Conservation (phyloP, 768 basidiomycete genomes). For the Cystofilobasidium macerans region DNA sequence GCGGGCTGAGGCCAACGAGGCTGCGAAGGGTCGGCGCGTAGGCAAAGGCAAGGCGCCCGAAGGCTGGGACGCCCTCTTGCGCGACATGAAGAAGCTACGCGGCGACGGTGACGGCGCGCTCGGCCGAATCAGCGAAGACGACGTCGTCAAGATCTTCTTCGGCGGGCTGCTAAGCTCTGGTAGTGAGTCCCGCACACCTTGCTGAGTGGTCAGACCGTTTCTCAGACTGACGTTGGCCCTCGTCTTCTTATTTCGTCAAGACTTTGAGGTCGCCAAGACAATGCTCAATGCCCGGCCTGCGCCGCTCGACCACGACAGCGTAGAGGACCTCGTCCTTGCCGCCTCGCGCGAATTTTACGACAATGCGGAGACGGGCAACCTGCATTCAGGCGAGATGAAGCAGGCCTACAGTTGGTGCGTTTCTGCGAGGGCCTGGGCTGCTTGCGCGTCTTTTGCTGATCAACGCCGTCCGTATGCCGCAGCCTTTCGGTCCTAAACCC, state of each 20-base stretch:
- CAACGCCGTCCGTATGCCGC: not conserved
- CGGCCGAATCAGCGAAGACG: slow-evolving; percentile 57
- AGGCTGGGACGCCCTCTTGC: slow-evolving; percentile 77
- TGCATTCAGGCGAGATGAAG: slow-evolving; percentile 90
- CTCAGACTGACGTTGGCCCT: no score
- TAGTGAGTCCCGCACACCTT: slow-evolving; percentile 49
- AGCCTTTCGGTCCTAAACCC: slow-evolving; percentile 64
- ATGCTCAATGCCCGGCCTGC: slow-evolving; percentile 51
- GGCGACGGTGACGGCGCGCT: slow-evolving; percentile 61
- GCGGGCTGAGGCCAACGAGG: slow-evolving; percentile 23
- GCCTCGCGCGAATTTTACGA: slow-evolving; percentile 87
- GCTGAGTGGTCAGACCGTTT: not conserved
- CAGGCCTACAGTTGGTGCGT: slow-evolving; percentile 89
- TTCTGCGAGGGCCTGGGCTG: no score
- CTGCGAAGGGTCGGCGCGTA: slow-evolving; percentile 48
- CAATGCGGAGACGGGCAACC: slow-evolving; percentile 83
- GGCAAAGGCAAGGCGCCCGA: slow-evolving; percentile 44
- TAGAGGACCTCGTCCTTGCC: slow-evolving; percentile 70
- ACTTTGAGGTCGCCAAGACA: slow-evolving; percentile 47
- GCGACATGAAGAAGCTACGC: slow-evolving; percentile 78
- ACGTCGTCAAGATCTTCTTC: slow-evolving; percentile 72
- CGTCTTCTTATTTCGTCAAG: slow-evolving; percentile 23
- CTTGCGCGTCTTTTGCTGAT: not conserved
- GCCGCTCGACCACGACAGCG: slow-evolving; percentile 38
- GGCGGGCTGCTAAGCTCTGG: slow-evolving; percentile 74